Evolutionary conservation across 2,329 filamentous ascomycete species (phyloP).

Genomic region (Paracamarosporium sp.): DNA sequence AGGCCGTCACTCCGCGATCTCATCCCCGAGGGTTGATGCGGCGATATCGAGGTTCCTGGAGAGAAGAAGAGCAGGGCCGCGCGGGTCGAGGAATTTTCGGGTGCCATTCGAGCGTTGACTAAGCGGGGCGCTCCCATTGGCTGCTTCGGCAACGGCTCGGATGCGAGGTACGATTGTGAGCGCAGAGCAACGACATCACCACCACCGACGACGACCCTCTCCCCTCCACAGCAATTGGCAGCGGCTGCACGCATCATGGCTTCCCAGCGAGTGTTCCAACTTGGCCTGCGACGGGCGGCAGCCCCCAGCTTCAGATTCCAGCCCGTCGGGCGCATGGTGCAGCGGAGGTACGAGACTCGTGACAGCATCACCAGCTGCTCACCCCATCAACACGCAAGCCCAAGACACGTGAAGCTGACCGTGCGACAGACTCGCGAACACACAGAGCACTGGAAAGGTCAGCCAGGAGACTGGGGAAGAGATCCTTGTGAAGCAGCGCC

Average conservation of each 20-base stretch:
- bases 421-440: constrained; percentile 55
- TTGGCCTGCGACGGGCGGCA: constrained; percentile 50
- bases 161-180: constrained; percentile 20
- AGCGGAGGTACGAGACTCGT: constrained; percentile 54
- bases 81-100: constrained; percentile 43
- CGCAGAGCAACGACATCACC: constrained; percentile 36
- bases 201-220: constrained; percentile 33
- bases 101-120: constrained; percentile 28
- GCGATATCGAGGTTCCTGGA: constrained; percentile 50
- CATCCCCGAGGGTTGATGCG: constrained; percentile 43
- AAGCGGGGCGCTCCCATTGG: constrained; percentile 40
- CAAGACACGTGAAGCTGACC: constrained; percentile 16
- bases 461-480: constrained; percentile 61
- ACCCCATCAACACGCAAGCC: background rate
- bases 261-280: constrained; percentile 55
- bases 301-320: constrained; percentile 51
- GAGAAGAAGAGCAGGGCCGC: constrained; percentile 20
- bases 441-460: constrained; percentile 57
- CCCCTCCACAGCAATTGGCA: constrained; percentile 26
- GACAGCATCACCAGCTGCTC: constrained; percentile 18
- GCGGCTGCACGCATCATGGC: constrained; percentile 39
- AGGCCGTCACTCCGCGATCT: constrained; percentile 44
- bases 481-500: constrained; percentile 82
- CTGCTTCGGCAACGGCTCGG: constrained; percentile 27
- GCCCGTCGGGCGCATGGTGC: constrained; percentile 49